Evolutionary conservation across 2,329 filamentous ascomycete species (phyloP).

Genomic region (Alternaria gansuensis): DNA sequence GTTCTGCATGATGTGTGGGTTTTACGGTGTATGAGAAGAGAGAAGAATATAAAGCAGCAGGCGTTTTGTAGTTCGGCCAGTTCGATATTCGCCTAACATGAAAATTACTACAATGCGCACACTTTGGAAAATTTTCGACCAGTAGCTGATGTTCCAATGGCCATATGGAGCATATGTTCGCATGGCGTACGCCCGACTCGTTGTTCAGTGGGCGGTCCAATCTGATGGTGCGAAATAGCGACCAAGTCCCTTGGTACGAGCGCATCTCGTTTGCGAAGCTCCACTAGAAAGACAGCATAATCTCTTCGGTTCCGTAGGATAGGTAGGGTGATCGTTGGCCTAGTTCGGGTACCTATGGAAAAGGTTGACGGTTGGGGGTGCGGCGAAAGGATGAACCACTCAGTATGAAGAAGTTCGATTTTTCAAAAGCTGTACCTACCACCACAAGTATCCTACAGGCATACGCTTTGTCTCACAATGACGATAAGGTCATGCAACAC

Average conservation of each 20-base stretch:
- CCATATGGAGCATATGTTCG: neutral
- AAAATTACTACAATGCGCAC: neutral
- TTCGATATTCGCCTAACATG: neutral
- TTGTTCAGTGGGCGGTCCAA: neutral
- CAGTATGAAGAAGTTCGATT: neutral
- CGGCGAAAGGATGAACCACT: constrained; percentile 1
- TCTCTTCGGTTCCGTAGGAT: neutral
- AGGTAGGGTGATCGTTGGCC: neutral
- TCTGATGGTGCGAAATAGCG: neutral
- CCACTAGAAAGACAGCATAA: neutral
- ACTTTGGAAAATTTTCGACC: neutral
- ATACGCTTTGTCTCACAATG: neutral
- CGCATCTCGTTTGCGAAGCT: neutral
- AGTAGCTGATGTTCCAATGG: neutral
- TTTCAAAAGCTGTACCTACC: neutral
- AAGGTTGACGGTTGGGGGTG: neutral
- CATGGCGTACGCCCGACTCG: neutral
- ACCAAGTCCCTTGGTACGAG: constrained; percentile 2
- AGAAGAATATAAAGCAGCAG: neutral
- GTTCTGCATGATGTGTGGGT: constrained; percentile 1
- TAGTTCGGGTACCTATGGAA: neutral
- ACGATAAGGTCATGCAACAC: neutral
- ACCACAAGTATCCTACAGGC: neutral
- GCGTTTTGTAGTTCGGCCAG: neutral
- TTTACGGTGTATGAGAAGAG: neutral